Percentiles rank a stretch among this genome's conserved stretches.
These are phyloP conservation scores for Pichia exigua DNA, from an alignment of 805 yeast species.

Conservation along the genomic window DNA sequence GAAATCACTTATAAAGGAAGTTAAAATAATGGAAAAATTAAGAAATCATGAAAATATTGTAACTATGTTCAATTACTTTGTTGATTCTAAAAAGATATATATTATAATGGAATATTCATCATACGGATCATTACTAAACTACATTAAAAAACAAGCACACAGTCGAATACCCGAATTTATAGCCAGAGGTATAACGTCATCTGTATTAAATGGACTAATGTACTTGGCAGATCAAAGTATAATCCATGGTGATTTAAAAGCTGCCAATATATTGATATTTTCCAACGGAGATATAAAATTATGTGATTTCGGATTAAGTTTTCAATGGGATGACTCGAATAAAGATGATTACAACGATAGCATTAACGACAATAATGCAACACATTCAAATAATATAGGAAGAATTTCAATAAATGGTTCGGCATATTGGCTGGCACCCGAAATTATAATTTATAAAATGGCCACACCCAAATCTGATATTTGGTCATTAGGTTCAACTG, in stretches of 20 bases:
- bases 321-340: constrained; percentile 20
- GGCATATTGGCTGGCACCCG: constrained; percentile 99
- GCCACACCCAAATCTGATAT: constrained; percentile 84
- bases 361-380: constrained; percentile 17
- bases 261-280: constrained; percentile 61
- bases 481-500: constrained; percentile 94
- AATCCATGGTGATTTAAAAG: constrained; percentile 71
- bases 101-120: constrained; percentile 59
- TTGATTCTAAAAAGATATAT: constrained; percentile 36
- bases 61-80: constrained; percentile 59
- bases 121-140: constrained; percentile 55
- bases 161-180: constrained; percentile 50
- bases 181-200: constrained; percentile 41
- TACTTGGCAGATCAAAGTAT: constrained; percentile 68
- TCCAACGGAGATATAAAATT: constrained; percentile 47
- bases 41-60: constrained; percentile 58
- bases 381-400: constrained; percentile 28
- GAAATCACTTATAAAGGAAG: constrained; percentile 49
- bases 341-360: constrained; percentile 15
- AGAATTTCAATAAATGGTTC: constrained; percentile 61
- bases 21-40: constrained; percentile 53
- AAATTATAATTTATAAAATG: constrained; percentile 56
- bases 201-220: constrained; percentile 51
- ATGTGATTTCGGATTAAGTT: constrained; percentile 76
- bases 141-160: constrained; percentile 35